Conservation (phyloP, 768 basidiomycete genomes). For the Crassisporium funariophilum region DNA sequence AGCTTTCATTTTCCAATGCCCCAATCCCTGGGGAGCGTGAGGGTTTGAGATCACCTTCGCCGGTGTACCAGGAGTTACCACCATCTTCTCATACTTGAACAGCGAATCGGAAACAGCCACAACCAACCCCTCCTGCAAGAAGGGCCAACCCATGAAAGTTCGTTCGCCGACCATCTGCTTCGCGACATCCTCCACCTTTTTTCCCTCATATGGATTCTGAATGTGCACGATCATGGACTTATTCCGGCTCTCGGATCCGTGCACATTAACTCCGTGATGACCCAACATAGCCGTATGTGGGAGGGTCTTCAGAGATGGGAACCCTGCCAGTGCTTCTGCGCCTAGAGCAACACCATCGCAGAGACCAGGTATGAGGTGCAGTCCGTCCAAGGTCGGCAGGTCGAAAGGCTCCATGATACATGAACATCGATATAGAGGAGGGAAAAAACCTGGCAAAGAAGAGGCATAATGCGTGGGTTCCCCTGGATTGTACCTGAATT, state of each 20-base stretch:
- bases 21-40: conserved; percentile 67
- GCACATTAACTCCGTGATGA: conserved; percentile 90
- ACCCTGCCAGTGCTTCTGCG: conserved; percentile 85
- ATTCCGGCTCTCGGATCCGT: conserved; percentile 87
- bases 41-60: conserved; percentile 69
- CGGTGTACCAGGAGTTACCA: conserved; percentile 49
- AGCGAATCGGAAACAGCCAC: conserved; percentile 83
- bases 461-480: conserved; percentile 81
- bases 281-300: conserved; percentile 77
- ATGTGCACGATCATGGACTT: conserved; percentile 93
- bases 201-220: conserved; percentile 68
- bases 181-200: conserved; percentile 75
- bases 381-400: conserved; percentile 83
- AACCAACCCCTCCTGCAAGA: conserved; percentile 89
- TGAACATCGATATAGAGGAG: conserved; percentile 76
- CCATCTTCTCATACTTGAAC: conserved; percentile 82
- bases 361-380: conserved; percentile 85
- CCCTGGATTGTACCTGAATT: conserved; percentile 69
- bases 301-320: conserved; percentile 92
- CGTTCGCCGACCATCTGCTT: conserved; percentile 72
- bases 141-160: conserved; percentile 89
- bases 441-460: conserved; percentile 94
- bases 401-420: conserved; percentile 84
- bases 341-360: conserved; percentile 89
- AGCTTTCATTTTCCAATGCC: conserved; percentile 78